Evolutionary conservation across 2,329 filamentous ascomycete genomes (phyloP).

Genomic region (Paecilomyces sp.): DNA sequence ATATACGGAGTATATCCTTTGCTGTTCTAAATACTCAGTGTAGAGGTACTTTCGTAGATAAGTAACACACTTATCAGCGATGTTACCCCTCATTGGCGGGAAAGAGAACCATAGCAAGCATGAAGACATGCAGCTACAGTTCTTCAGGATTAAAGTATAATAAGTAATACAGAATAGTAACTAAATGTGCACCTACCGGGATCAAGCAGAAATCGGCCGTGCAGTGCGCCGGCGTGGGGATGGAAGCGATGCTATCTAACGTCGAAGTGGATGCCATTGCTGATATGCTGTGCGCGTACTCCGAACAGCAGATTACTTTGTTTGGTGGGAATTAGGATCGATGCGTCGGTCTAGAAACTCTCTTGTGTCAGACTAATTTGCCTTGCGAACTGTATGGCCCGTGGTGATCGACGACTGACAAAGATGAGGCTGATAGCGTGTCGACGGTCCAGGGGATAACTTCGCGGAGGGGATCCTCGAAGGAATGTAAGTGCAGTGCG

Average conservation of each 20-base stretch:
- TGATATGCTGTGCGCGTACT: background rate
- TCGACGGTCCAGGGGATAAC: background rate
- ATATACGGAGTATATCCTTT: background rate
- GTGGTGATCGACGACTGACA: background rate
- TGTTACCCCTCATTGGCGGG: background rate
- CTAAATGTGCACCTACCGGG: slow-evolving; percentile 49
- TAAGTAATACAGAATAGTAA: background rate
- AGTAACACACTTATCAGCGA: background rate
- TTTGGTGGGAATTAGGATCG: background rate
- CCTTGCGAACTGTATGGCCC: background rate
- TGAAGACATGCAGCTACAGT: too few relatives aligned
- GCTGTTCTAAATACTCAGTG: background rate
- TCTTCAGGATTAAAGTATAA: background rate
- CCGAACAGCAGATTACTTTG: background rate
- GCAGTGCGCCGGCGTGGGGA: slow-evolving; percentile 62
- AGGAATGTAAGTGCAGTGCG: background rate
- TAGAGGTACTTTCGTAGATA: background rate
- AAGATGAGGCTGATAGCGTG: background rate
- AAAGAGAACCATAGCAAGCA: background rate
- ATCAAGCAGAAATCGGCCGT: slow-evolving; percentile 90
- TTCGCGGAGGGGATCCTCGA: background rate
- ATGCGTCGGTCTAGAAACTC: background rate
- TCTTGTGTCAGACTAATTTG: background rate
- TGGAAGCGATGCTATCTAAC: slow-evolving; percentile 11
- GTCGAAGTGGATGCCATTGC: background rate